Evolutionary conservation across 352 stramenopile species (phyloP).

Genomic region (Pythium monospermum): DNA sequence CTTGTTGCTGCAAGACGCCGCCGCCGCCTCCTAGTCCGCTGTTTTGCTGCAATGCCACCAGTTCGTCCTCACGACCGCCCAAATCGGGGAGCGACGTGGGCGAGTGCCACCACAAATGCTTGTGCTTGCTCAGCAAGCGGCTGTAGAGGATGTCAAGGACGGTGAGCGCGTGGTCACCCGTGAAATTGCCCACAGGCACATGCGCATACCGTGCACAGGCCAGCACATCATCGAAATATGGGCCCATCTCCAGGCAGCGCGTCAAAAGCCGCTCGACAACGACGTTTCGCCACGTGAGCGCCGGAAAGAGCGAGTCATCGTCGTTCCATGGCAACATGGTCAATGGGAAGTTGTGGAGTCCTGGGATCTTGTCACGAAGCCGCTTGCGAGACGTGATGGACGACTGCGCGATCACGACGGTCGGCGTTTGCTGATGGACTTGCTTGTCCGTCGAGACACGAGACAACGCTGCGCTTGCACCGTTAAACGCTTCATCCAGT

Average conservation of each 20-base stretch:
- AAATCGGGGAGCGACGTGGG: slow-evolving; percentile 86
- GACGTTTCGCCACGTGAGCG: slow-evolving; percentile 93
- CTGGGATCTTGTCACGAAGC: slow-evolving; percentile 77
- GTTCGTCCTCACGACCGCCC: slow-evolving; percentile 76
- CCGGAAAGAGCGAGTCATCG: slow-evolving; percentile 77
- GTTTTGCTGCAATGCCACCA: slow-evolving; percentile 75
- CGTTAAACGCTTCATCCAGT: slow-evolving; percentile 72
- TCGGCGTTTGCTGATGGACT: slow-evolving; percentile 38
- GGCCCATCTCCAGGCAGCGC: slow-evolving; percentile 74
- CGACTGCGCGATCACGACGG: slow-evolving; percentile 88
- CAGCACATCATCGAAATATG: slow-evolving; percentile 89
- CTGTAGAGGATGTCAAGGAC: slow-evolving; percentile 94
- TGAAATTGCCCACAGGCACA: slow-evolving; percentile 94
- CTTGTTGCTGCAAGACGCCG: slow-evolving; percentile 22
- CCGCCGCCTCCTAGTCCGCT: slow-evolving; percentile 17
- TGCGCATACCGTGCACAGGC: slow-evolving; percentile 86
- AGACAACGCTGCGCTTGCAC: slow-evolving; percentile 84
- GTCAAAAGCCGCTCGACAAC: slow-evolving; percentile 73
- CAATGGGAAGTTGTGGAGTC: slow-evolving; percentile 91
- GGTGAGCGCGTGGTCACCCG: slow-evolving; percentile 83
- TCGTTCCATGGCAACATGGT: slow-evolving; percentile 82
- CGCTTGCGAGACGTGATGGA: slow-evolving; percentile 54
- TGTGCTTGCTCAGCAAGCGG: slow-evolving; percentile 89
- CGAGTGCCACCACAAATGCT: slow-evolving; percentile 96
- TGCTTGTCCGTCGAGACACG: slow-evolving; percentile 83